These are phyloP conservation scores for Maudiozyma barnettii DNA, from an alignment of 805 yeast genomes.

Conservation along the genomic window DNA sequence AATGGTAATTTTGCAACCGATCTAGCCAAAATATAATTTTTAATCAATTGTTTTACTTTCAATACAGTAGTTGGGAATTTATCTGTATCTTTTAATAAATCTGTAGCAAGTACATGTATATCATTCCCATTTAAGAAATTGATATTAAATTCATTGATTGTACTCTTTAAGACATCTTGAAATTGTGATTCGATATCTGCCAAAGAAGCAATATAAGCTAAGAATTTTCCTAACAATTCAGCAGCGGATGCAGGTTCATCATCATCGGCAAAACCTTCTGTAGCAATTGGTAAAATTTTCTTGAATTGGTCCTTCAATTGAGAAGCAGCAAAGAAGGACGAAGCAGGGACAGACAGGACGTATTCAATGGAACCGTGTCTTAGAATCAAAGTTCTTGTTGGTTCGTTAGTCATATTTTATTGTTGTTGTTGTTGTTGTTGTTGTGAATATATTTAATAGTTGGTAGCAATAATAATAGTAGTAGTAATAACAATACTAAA, in stretches of 20 bases:
- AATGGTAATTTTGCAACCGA: constrained; percentile 41
- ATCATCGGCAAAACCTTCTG: constrained; percentile 79
- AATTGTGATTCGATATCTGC: constrained; percentile 39
- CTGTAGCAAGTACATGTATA: constrained; percentile 81
- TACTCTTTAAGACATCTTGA: constrained; percentile 58
- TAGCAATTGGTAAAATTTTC: constrained; percentile 64
- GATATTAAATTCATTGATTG: constrained; percentile 76
- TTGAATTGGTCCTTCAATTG: constrained; percentile 82
- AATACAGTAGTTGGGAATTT: constrained; percentile 49
- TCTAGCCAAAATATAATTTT: constrained; percentile 64
- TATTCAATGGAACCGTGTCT: constrained; percentile 84
- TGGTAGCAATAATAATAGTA: not conserved
- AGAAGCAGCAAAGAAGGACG: constrained; percentile 66
- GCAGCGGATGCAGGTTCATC: constrained; percentile 82
- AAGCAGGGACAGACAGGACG: constrained; percentile 77
- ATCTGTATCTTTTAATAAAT: constrained; percentile 45
- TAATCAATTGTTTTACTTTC: constrained; percentile 67
- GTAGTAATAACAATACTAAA: too few species aligned
- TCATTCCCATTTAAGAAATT: constrained; percentile 67
- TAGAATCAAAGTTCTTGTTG: constrained; percentile 73
- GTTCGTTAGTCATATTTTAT: constrained; percentile 10
- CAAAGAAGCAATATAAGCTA: constrained; percentile 57
- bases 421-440: not conserved
- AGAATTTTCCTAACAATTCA: constrained; percentile 74
- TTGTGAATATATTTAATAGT: not conserved